Percentiles rank a stretch among this genome's conserved stretches.
These are phyloP conservation scores for Hypomontagnella submonticulosa DNA, from an alignment of 495 filamentous ascomycete species.

Conservation along the genomic window DNA sequence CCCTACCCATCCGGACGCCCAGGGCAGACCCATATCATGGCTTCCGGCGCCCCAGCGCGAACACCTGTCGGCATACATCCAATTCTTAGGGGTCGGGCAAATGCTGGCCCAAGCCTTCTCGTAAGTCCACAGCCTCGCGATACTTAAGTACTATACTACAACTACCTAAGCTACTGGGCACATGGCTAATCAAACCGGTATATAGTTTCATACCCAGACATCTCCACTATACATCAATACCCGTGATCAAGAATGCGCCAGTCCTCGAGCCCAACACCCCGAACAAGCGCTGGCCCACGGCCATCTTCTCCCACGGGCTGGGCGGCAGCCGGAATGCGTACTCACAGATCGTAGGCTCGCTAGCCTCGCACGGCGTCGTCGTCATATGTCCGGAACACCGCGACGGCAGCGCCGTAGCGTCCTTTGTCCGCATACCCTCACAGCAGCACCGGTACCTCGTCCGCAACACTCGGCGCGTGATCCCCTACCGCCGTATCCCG, in stretches of 20 bases:
- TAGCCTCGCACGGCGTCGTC: constrained; percentile 79
- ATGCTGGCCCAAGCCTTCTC: constrained; percentile 68
- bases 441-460: constrained; percentile 49
- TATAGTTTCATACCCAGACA: constrained; percentile 69
- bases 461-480: constrained; percentile 48
- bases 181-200: constrained; percentile 11
- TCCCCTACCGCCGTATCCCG: constrained; percentile 61
- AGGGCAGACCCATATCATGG: constrained; percentile 67
- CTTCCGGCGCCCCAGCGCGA: constrained; percentile 76
- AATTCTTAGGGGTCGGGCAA: constrained; percentile 70
- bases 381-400: constrained; percentile 81
- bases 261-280: constrained; percentile 47
- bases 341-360: constrained; percentile 73
- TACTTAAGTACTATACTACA: background rate
- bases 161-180: background rate
- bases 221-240: constrained; percentile 71
- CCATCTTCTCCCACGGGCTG: constrained; percentile 84
- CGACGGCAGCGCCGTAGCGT: constrained; percentile 75
- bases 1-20: constrained; percentile 63
- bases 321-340: constrained; percentile 80
- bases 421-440: constrained; percentile 65
- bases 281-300: constrained; percentile 72
- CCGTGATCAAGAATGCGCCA: constrained; percentile 57
- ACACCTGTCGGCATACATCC: constrained; percentile 72
- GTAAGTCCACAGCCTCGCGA: constrained; percentile 53